Evolutionary conservation across 441 rosid genomes (phyloP), one percentile per base, ranked within the genome.

Genomic region (Isatis lusitanica): DNA sequence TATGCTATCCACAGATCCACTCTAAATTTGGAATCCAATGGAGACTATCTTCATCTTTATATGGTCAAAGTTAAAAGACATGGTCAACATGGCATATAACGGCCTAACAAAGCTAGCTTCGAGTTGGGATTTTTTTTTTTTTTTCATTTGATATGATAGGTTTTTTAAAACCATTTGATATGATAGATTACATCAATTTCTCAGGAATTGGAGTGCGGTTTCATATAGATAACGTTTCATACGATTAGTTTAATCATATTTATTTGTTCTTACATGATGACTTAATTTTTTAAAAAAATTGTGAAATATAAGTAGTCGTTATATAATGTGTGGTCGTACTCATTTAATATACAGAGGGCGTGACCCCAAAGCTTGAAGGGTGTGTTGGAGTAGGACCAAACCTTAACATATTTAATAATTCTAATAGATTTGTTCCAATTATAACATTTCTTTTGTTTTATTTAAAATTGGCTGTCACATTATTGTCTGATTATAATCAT

Each of bases 341-440:
- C 78, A 74, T 30, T 26, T 51, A 33, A 39, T 47, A 50, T 58
- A 73, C 73, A 74, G 63, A 51, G 66, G 52, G 68, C 68, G 21
- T 74, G 78, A 59, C 64, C 69, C 73, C 33, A 26, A 68, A 74
- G 35, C 47, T 68, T 51, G 57, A 52, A 52, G 56, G 57, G 18
- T 52, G 68, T 68, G 73, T 67, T 67, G 64, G 63, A 60, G 74
- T 74, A 68, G 69, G 78, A 59, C 78, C 78, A 60, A 74, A 68
- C 78, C 16, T 18, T 50, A 50, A 42, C 42, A 74, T 74, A 21
- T 13, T 24, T 42, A 13, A 56, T 11, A 15, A n/a, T 30, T 56
- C 13, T 28, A 31, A 15, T 31, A 9, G 21, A 33, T 4, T 16
- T 33, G 40, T 31, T 33, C 18, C 24, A 35, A 9, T 42, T 42